Conservation (phyloP, 2,329 filamentous ascomycete genomes). For the Cladosporium velox region DNA sequence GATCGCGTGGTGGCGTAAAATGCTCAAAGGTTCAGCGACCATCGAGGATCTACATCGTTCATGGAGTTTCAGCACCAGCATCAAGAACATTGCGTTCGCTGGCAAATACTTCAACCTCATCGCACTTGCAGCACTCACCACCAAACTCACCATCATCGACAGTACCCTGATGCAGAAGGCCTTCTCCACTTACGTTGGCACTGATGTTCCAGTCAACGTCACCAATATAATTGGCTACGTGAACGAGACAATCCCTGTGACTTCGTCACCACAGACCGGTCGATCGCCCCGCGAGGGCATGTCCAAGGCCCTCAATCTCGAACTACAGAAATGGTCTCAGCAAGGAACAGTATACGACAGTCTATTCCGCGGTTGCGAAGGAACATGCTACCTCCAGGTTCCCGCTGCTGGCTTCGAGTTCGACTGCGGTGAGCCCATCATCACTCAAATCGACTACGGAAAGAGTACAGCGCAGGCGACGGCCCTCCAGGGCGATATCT, state of each 20-base stretch:
- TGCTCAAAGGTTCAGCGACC: slow-evolving; percentile 27
- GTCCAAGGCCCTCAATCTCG: slow-evolving; percentile 8
- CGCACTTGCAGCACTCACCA: slow-evolving; percentile 30
- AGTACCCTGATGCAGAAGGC: slow-evolving; percentile 30
- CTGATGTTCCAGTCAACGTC: slow-evolving; percentile 14
- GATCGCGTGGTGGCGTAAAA: slow-evolving; percentile 33
- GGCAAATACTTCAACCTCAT: slow-evolving; percentile 34
- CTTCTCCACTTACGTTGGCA: slow-evolving; percentile 20
- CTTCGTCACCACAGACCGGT: slow-evolving; percentile 14
- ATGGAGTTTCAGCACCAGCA: slow-evolving; percentile 29
- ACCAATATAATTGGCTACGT: slow-evolving; percentile 21
- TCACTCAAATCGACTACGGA: slow-evolving; percentile 24
- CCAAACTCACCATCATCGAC: slow-evolving; percentile 33
- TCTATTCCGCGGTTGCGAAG: slow-evolving; percentile 23
- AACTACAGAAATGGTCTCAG: slow-evolving; percentile 25
- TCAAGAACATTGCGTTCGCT: slow-evolving; percentile 26
- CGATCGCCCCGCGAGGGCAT: background rate
- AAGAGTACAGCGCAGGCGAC: background rate
- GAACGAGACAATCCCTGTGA: slow-evolving; percentile 26
- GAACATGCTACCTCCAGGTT: slow-evolving; percentile 25
- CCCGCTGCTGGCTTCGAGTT: slow-evolving; percentile 28
- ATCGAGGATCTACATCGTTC: slow-evolving; percentile 30
- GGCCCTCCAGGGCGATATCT: background rate
- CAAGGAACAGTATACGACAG: slow-evolving; percentile 21
- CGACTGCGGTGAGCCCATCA: slow-evolving; percentile 24